Base-by-base conservation (phyloP, 306 rosid genomes). In the Trifolium fragiferum region DNA sequence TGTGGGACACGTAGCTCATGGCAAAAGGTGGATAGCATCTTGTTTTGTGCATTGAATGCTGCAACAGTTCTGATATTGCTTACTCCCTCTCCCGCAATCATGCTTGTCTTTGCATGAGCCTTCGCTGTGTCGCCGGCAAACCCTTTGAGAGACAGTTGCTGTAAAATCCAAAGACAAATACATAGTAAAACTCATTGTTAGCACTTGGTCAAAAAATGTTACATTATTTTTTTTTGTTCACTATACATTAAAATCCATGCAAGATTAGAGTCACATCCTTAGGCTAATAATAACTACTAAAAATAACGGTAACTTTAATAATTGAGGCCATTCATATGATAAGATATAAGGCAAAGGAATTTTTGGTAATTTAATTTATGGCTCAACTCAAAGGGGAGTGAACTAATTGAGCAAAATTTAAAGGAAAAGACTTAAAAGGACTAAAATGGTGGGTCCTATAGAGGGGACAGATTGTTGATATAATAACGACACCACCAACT, bases 21-120 rank as follows among this genome's bases (percentile, higher is more conserved):
- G 77, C 90, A 73, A 43, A 94, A 94, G 46, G 92, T 76, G 8
- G 89, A 92, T 8, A 92, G 70, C 80, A 94, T 86, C 85, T 94
- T 94, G 80, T 84, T 81, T 50, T 94, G 97, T 7, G 99, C 93
- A 82, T 94, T 94, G 89, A 94, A 94, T 44, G 99, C 99, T 10
- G 99, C 97, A 43, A 94, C 99, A 0, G 99, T 94, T 72, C 99
- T 86, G 60, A 94, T 94, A 77, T 94, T 94, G 85, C 99, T 94
- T 55, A 94, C 99, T 74, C 99, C 99, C 49, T 94, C 97, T 14
- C 99, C 99, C 13, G 99, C 99, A 73, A 94, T 94, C 99, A 94
- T 94, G 73, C 99, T 94, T 1, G 99, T 94, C 87, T 90, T 94
- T 43, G 99, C 99, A 78, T 94, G 99, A 54, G 99, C 97, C 82